Base-by-base conservation (phyloP, 2,329 filamentous ascomycete species). In the Aureobasidium sp. region DNA sequence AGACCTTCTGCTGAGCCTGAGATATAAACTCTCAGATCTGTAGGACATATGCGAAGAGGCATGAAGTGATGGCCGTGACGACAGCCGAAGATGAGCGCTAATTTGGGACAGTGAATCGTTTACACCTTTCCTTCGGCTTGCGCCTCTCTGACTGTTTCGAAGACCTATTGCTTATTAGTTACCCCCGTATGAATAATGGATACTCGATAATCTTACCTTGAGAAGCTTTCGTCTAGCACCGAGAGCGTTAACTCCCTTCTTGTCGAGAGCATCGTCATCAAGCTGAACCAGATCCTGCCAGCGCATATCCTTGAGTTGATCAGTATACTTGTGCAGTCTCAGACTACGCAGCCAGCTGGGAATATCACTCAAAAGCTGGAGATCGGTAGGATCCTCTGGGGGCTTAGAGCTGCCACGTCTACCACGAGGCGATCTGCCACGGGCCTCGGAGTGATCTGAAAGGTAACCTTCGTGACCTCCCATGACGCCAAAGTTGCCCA, bases 141-240 rank as follows among this genome's bases (percentile, higher is more conserved):
- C 34, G 78, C 78, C 65, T 81, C 89, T 76, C 86, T 91, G 70
- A 97, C 93, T 79, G 97, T 92, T 70, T 97, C 94, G 76, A 97
- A 97, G 62, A 97, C 85, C 85, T 88, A 68, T 44, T 0, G 11
- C 8, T 36, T 59, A 62, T 78, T 73, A 77, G 73, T 50, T 16
- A 53, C 39, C 34, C 13, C 25, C 21, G 29, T 13, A n/a, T 13
- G 8, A 36, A 34, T 3, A 44, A 30, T 47, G 2, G 10, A 41
- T n/a, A 32, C 37, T 60, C 75, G 21, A 25, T n/a, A 8, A 27
- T 27, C 76, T 73, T 69, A 87, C 94, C 85, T 99, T 99, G 64
- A 99, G 79, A 90, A 99, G 95, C 83, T 99, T 99, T 73, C 93
- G 89, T 68, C 94, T 83, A 25, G 94, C 94, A 69, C 94, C 94